phyloP scores from a whole-genome alignment of 2,329 filamentous ascomycete species.

The Plectosphaerella sp. region DNA sequence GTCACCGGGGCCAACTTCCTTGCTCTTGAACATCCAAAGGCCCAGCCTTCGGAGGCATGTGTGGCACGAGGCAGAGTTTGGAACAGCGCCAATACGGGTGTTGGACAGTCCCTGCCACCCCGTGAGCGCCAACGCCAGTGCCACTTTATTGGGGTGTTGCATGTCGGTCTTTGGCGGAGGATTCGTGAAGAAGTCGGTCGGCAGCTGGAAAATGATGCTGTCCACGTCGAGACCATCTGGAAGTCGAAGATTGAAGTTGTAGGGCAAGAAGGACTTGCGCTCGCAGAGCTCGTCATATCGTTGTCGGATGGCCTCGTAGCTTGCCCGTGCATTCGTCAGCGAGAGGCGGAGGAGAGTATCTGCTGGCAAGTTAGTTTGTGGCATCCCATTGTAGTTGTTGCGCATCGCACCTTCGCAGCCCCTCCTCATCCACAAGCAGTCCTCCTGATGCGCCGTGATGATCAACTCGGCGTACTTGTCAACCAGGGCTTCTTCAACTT shows the following conservation, averaged over 20 bases:
- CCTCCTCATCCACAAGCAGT: constrained; percentile 79
- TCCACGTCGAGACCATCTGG: constrained; percentile 50
- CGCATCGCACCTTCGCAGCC: constrained; percentile 72
- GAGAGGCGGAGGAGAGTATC: constrained; percentile 58
- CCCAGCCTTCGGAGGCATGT: constrained; percentile 86
- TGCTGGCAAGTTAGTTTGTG: constrained; percentile 20
- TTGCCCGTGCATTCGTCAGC: constrained; percentile 55
- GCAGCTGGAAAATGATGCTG: constrained; percentile 43
- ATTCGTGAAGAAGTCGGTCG: constrained; percentile 48
- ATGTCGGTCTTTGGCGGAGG: constrained; percentile 23
- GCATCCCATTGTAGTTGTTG: not conserved
- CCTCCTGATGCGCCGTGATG: constrained; percentile 68
- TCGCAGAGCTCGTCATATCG: constrained; percentile 61
- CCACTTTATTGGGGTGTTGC: constrained; percentile 49
- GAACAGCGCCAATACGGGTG: constrained; percentile 51
- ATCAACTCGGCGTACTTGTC: constrained; percentile 73
- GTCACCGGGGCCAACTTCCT: constrained; percentile 53
- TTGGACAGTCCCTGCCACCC: constrained; percentile 70
- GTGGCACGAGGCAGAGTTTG: constrained; percentile 73
- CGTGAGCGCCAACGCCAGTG: constrained; percentile 64
- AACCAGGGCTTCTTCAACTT: constrained; percentile 67
- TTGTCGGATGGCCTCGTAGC: constrained; percentile 52
- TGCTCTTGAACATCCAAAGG: constrained; percentile 89
- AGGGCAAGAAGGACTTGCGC: constrained; percentile 53
- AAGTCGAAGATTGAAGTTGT: constrained; percentile 56